Base-by-base conservation (phyloP, 106 monocot genomes). In the Dendrobium chrysotoxum region DNA sequence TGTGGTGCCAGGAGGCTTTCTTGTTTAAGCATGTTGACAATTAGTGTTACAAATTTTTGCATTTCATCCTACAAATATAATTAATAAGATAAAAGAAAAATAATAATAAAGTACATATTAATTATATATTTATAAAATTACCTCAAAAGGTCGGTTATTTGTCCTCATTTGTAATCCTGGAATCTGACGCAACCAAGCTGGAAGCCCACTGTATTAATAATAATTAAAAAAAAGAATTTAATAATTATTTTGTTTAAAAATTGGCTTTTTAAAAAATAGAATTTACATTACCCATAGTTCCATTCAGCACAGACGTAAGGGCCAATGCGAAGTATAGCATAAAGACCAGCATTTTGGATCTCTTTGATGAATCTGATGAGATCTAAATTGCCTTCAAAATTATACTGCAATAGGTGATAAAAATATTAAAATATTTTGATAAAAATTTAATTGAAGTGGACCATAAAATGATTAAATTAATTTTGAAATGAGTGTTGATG, bases 301-400 rank as follows among this genome's bases (percentile, higher is more conserved):
- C 89, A 89, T 58, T 89, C 89, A 25, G 89, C 89, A 70, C 89
- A 89, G 57, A 82, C 84, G 70, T 89, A 89, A 30, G 89, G 89
- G 17, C 89, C 89, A 44, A 89, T 89, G 44, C 89, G 82, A 40
- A 89, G 75, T 78, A 83, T 61, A 45, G 77, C 79, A 57, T 89
- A 89, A 4, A 89, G 75, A 2, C 89, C 89, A 3, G 86, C 89
- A 64, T 72, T 81, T 71, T 89, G 84, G 25, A 86, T 77, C 64
- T 78, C 57, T 78, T 85, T 84, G 64, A 89, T 42, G 73, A 89
- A 89, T 66, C 80, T 84, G n/a, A 89, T 77, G 4, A 89, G 75
- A 54, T 89, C 85, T 18, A 86, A 75, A n/a, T 81, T 84, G 5
- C 57, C 89, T 40, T 84, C 82, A 53, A 89, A 89, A 54, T 86